phyloP scores from a whole-genome alignment of 352 stramenopile genomes.

The Phytophthora hibernalis region DNA sequence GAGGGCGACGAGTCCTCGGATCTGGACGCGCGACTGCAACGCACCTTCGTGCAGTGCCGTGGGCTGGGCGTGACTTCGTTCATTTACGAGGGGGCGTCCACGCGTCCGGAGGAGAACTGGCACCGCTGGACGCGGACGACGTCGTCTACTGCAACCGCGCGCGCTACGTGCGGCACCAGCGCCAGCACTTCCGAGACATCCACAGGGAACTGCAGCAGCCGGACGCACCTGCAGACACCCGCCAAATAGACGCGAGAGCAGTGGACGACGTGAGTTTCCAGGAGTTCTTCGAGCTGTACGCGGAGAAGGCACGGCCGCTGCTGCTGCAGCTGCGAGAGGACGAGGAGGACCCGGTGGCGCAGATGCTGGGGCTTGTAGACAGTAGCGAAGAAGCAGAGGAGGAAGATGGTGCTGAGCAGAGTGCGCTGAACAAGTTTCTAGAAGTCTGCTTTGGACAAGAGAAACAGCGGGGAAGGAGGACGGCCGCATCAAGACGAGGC shows the following conservation, averaged over 20 bases:
- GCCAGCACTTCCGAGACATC: conserved; percentile 43
- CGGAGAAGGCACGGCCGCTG: conserved; percentile 40
- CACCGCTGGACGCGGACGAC: conserved; percentile 17
- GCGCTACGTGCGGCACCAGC: conserved; percentile 59
- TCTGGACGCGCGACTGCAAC: conserved; percentile 45
- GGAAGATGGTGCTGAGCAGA: background rate
- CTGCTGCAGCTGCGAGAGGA: conserved; percentile 35
- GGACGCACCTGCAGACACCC: background rate
- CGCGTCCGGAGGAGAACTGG: background rate
- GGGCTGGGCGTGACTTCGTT: conserved; percentile 35
- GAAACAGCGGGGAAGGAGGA: conserved; percentile 8
- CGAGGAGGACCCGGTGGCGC: conserved; percentile 12
- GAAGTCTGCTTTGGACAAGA: conserved; percentile 31
- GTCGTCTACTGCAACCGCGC: conserved; percentile 51
- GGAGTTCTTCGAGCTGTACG: conserved; percentile 71
- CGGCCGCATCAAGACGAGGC: background rate
- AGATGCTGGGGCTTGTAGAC: conserved; percentile 26
- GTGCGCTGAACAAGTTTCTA: conserved; percentile 13
- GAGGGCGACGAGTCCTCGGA: conserved; percentile 6
- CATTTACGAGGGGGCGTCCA: conserved; percentile 20
- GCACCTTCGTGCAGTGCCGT: conserved; percentile 41
- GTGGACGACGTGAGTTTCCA: conserved; percentile 52
- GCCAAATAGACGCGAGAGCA: conserved; percentile 26
- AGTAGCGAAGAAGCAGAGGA: conserved; percentile 4
- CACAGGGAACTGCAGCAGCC: conserved; percentile 21